Base-by-base conservation (phyloP, 1,139 yeast species). In the Sugiyamaella novakii region DNA sequence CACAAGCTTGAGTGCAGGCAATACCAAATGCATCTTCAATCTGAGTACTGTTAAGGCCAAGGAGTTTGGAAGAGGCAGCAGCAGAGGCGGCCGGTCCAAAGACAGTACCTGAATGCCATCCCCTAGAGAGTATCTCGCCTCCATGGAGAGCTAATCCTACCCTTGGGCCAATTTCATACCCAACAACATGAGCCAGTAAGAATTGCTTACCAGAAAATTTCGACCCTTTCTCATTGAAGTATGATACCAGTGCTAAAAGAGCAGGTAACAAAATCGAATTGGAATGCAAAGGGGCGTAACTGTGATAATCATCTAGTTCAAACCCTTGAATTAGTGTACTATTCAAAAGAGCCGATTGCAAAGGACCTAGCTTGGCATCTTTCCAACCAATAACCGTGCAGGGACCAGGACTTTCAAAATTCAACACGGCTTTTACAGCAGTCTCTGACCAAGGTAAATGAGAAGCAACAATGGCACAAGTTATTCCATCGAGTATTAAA, bases 101-200 rank as follows among this genome's bases (percentile, higher is more conserved):
- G 10, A 50, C 53, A 11, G 53, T 33, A n/a, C 53, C 53, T 14
- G 48, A 40, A 29, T 50, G 53, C 53, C 53, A 50, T 22, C 53
- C 53, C 21, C 47, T 18, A 12, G 51, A 30, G 14, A 50, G 35
- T 11, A 50, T 43, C 15, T 22, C 39, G 14, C 53, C 53, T 19
- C 53, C 53, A 14, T 34, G 36, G 5, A 50, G 39, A 19, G 53
- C 46, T n/a, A 30, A 18, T 11, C 53, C 53, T 5, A 50, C 53
- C 19, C 53, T 44, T 4, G 53, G 53, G 7, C 53, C 53, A 5
- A 50, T 38, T 28, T 50, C 53, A 37, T 42, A 50, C n/a, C 53
- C 53, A 25, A 29, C 36, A 15, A 50, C 31, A 30, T 34, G 28
- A 12, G 53, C 36, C 11, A 44, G 12, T 5, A 50, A 22, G 30